Base-by-base conservation (phyloP, 352 stramenopile genomes). In the Phytopythium montanum region DNA sequence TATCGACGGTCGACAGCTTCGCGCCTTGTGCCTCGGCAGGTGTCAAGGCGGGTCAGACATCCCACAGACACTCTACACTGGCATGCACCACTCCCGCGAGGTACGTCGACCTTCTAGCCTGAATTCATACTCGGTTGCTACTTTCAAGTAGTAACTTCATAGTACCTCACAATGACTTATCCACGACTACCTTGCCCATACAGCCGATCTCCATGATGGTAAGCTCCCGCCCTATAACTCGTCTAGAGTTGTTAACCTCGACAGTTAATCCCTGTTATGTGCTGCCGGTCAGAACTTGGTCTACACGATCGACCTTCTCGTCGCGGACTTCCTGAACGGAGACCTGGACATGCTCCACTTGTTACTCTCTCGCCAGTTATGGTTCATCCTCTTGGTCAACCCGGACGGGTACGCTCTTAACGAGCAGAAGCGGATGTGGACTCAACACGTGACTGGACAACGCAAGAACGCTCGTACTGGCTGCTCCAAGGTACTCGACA, bases 121-220 rank as follows among this genome's bases (percentile, higher is more conserved):
- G 33, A 10, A n/a, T n/a, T n/a, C n/a, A n/a, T n/a, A n/a, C n/a
- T n/a, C n/a, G n/a, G n/a, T n/a, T n/a, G n/a, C n/a, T n/a, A n/a
- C n/a, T n/a, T n/a, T n/a, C n/a, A n/a, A n/a, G n/a, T 34, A 34
- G 29, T 34, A 34, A 34, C 29, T 34, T 9, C 29, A 9, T 34
- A 4, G 29, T 34, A 34, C 5, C 5, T 34, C 29, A 34, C 29
- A 34, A 4, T 34, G 29, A 34, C 29, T 9, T 34, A 9, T 34
- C 29, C 29, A 34, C 29, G 4, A 34, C 29, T 9, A 9, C n/a
- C n/a, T 33, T 14, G 10, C 23, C 18, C 12, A 2, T 45, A n/a
- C 39, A 88, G 79, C 86, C 86, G n/a, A 73, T 95, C 31, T 95
- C 86, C 9, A 95, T 92, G 82, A 95, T 95, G 79, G 79, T 89